A percentile compares a stretch with the other conserved stretches of the same genome.
phyloP scores from a whole-genome alignment of 495 filamentous ascomycete genomes.

The Cercophora scortea region DNA sequence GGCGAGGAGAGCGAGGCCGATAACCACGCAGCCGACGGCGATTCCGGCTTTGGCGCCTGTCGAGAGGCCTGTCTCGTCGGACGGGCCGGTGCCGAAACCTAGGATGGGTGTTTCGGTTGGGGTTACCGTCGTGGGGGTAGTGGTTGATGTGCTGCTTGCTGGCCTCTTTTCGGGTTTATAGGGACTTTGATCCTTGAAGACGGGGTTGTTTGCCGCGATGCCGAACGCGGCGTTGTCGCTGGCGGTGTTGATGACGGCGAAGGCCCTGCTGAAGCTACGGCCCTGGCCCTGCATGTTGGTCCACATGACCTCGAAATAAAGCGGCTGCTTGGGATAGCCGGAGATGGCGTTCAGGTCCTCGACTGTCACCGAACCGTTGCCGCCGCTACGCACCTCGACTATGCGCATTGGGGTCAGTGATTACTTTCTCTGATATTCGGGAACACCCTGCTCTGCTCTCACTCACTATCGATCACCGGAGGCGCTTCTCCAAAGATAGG shows the following conservation, averaged over 20 bases:
- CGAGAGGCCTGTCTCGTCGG: conserved; percentile 13
- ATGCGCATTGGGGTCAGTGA: neutral
- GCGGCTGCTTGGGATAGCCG: neutral
- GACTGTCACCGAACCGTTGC: neutral
- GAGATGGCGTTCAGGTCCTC: neutral
- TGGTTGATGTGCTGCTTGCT: neutral
- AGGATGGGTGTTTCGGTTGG: neutral
- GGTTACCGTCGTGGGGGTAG: neutral
- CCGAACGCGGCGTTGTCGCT: neutral
- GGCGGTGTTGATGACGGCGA: neutral
- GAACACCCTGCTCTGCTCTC: too few relatives aligned
- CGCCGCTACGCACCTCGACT: neutral
- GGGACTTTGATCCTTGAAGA: neutral
- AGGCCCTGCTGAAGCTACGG: conserved; percentile 11
- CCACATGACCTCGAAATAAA: conserved; percentile 17
- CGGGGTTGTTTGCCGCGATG: neutral
- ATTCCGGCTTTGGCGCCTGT: conserved; percentile 34
- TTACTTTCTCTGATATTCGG: neutral
- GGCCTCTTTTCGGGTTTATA: neutral
- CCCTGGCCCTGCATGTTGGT: neutral
- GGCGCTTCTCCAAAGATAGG: too few relatives aligned
- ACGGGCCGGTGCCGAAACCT: neutral
- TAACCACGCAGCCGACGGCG: conserved; percentile 28
- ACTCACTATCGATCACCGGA: too few relatives aligned
- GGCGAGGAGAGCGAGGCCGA: conserved; percentile 25